Conservation (phyloP, 2,329 filamentous ascomycete species). For the Purpureocillium takamizusanense region DNA sequence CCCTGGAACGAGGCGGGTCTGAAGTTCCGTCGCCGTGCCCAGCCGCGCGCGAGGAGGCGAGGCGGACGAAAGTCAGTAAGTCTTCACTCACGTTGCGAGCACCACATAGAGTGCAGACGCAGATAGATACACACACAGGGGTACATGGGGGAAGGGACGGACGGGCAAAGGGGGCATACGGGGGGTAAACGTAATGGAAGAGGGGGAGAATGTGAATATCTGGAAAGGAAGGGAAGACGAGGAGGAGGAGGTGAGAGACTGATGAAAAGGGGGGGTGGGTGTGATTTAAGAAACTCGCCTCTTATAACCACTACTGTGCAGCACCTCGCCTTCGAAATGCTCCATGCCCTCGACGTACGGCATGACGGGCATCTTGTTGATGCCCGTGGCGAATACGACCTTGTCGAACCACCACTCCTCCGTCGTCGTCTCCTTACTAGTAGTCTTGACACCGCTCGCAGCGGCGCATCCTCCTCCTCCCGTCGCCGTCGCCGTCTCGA, state of each 20-base stretch:
- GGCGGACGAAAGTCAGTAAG: too few species aligned
- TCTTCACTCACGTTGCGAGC: too few species aligned
- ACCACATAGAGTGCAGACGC: too few species aligned
- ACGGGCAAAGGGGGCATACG: background rate
- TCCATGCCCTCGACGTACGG: slow-evolving; percentile 25
- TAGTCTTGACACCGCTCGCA: too few species aligned
- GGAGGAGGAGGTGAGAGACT: too few species aligned
- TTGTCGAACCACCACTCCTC: slow-evolving; percentile 25
- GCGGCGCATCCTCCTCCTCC: background rate
- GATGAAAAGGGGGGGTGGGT: too few species aligned
- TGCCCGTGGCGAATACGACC: slow-evolving; percentile 24
- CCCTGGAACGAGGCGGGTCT: slow-evolving; percentile 23
- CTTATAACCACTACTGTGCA: slow-evolving; percentile 29
- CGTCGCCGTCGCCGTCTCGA: slow-evolving; percentile 11
- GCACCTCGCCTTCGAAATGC: slow-evolving; percentile 25
- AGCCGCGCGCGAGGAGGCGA: too few species aligned
- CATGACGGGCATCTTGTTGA: slow-evolving; percentile 22
- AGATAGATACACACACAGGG: too few species aligned
- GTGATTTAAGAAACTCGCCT: slow-evolving; percentile 15
- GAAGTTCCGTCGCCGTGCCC: background rate
- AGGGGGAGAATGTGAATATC: too few species aligned
- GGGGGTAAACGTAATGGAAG: too few species aligned
- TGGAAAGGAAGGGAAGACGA: too few species aligned
- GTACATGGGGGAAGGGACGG: too few species aligned
- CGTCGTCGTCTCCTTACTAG: slow-evolving; percentile 7